These are phyloP conservation scores for Mortierella sp. DNA, from an alignment of 371 early-diverging fungal genomes.

Conservation along the genomic window DNA sequence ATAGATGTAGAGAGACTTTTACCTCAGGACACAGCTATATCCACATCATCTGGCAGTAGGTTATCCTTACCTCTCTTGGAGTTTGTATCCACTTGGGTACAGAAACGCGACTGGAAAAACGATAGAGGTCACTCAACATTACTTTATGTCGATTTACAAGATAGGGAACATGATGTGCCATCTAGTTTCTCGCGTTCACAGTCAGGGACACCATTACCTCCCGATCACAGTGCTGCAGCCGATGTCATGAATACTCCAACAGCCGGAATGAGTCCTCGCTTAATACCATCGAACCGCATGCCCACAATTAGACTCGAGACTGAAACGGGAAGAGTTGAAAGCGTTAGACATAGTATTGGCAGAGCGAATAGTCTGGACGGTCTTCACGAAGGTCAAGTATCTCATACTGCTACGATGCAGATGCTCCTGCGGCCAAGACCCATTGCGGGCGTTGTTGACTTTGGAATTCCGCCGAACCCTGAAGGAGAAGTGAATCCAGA, in stretches of 20 bases:
- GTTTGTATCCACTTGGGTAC: no score
- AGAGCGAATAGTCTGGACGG: not conserved
- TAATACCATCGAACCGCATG: slow-evolving; percentile 9
- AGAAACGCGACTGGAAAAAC: no score
- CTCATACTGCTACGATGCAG: slow-evolving; percentile 17
- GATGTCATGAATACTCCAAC: slow-evolving; percentile 48
- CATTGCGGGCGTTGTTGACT: slow-evolving; percentile 54
- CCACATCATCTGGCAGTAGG: no score
- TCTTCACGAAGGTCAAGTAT: no score
- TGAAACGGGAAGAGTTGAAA: not conserved
- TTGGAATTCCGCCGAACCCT: slow-evolving; percentile 58
- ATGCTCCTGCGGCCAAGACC: slow-evolving; percentile 51
- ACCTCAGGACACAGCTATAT: slow-evolving; percentile 20
- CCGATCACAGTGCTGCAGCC: slow-evolving; percentile 49
- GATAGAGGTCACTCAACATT: no score
- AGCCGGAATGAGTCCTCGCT: slow-evolving; percentile 30
- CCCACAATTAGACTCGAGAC: not conserved
- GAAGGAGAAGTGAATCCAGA: slow-evolving; percentile 59
- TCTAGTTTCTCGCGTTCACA: slow-evolving; percentile 26
- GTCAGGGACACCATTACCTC: slow-evolving; percentile 43
- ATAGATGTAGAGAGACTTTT: slow-evolving; percentile 14
- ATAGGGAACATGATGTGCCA: slow-evolving; percentile 7
- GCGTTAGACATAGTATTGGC: slow-evolving; percentile 5
- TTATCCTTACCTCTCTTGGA: no score
- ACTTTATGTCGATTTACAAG: no score